These are phyloP conservation scores for Adiantum capillusveneris DNA, from an alignment of 75 land plant genomes.

Conservation along the genomic window DNA sequence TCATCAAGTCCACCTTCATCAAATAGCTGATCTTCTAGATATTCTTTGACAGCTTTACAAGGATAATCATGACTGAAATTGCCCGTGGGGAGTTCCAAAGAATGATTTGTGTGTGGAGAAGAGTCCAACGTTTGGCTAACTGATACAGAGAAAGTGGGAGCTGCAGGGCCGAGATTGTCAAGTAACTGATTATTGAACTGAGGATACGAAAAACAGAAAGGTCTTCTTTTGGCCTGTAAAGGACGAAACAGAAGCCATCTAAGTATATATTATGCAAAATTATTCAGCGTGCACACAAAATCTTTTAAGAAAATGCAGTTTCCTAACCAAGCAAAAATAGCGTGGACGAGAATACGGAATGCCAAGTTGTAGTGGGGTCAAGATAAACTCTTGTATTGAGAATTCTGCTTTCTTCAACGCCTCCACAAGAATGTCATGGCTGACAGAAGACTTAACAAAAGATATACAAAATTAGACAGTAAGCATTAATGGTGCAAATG, in stretches of 20 bases:
- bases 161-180: constrained; percentile 30
- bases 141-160: background rate
- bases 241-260: background rate
- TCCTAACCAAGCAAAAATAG: constrained; percentile 82
- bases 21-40: background rate
- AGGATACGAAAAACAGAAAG: constrained; percentile 45
- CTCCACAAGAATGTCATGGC: constrained; percentile 56
- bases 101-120: too few species aligned
- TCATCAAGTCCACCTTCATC: background rate
- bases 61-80: background rate
- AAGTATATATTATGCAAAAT: background rate
- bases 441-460: constrained; percentile 79
- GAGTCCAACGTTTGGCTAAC: too few species aligned
- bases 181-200: constrained; percentile 39
- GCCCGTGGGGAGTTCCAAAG: too few species aligned
- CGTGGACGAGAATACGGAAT: constrained; percentile 96
- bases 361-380: constrained; percentile 84
- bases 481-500: too few species aligned
- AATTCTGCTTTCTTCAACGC: constrained; percentile 47
- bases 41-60: background rate
- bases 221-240: constrained; percentile 76
- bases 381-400: constrained; percentile 68
- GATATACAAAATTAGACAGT: too few species aligned
- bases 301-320: background rate
- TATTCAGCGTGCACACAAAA: background rate